Conservation (phyloP, 83 land plant species). For the Isoetes engelmannii region DNA sequence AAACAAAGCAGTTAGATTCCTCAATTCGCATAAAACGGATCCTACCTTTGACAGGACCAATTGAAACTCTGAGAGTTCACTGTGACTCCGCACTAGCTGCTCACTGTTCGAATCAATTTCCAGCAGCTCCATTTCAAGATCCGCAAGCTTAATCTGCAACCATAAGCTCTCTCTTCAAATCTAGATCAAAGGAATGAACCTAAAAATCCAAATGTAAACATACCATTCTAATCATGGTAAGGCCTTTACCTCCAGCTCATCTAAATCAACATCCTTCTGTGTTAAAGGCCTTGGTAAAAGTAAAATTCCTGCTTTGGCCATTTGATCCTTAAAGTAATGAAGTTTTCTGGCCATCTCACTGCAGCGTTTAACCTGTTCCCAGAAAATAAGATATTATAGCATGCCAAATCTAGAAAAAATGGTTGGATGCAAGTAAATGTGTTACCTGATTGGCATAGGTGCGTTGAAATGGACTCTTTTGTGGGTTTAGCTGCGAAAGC, state of each 20-base stretch:
- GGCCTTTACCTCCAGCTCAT: slow-evolving; percentile 55
- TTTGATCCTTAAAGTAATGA: slow-evolving; percentile 64
- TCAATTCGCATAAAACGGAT: too few species aligned
- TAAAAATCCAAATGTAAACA: neutral
- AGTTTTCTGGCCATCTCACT: slow-evolving; percentile 76
- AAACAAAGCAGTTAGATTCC: too few species aligned
- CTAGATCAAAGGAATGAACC: neutral
- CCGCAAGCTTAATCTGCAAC: slow-evolving; percentile 52
- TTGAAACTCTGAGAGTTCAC: slow-evolving; percentile 77
- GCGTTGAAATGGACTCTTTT: slow-evolving; percentile 5
- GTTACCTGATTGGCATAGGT: slow-evolving; percentile 6
- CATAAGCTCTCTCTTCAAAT: neutral
- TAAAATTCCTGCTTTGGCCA: slow-evolving; percentile 51
- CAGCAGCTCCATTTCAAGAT: slow-evolving; percentile 71
- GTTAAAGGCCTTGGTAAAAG: slow-evolving; percentile 36
- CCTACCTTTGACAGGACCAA: slow-evolving; percentile 81
- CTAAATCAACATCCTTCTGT: slow-evolving; percentile 48
- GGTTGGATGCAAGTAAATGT: neutral
- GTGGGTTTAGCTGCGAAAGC: slow-evolving; percentile 2
- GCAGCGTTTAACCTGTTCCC: slow-evolving; percentile 70
- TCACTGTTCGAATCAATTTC: slow-evolving; percentile 82
- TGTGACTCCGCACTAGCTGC: slow-evolving; percentile 62
- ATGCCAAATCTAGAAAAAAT: neutral
- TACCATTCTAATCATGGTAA: neutral
- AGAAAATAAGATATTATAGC: neutral